These are phyloP conservation scores for Cicer bijugum DNA, from an alignment of 306 rosid species.

Conservation along the genomic window DNA sequence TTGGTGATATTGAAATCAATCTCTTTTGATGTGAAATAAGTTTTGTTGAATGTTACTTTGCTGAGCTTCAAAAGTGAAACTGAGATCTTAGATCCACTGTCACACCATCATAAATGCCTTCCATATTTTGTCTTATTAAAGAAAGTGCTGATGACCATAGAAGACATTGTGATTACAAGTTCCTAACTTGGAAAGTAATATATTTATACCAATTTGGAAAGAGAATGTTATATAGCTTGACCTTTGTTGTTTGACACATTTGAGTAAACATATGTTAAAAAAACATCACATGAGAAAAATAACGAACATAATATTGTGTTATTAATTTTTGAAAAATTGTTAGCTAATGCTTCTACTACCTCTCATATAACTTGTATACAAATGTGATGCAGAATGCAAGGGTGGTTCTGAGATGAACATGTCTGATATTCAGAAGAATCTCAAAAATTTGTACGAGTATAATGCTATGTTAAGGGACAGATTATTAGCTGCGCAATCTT, in stretches of 20 bases:
- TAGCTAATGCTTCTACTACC: slow-evolving; percentile 30
- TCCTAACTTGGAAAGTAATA: too few relatives aligned
- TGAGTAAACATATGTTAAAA: too few relatives aligned
- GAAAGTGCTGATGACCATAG: not conserved
- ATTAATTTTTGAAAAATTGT: not conserved
- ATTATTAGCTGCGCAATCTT: slow-evolving; percentile 62
- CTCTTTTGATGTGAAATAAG: not conserved
- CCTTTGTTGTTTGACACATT: too few relatives aligned
- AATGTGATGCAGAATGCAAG: slow-evolving; percentile 62
- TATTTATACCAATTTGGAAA: too few relatives aligned
- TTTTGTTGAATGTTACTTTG: slow-evolving; percentile 2
- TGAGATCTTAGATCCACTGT: not conserved
- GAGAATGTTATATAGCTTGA: too few relatives aligned
- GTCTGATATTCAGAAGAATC: slow-evolving; percentile 72
- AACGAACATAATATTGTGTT: not conserved
- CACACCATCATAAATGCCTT: not conserved
- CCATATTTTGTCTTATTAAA: not conserved
- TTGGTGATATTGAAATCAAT: slow-evolving; percentile 8
- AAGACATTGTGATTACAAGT: too few relatives aligned
- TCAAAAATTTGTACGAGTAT: slow-evolving; percentile 72
- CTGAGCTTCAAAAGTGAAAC: not conserved
- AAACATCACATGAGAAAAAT: too few relatives aligned
- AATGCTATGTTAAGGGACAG: slow-evolving; percentile 82
- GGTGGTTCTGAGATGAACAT: slow-evolving; percentile 68
- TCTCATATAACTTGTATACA: slow-evolving; percentile 29